These are phyloP conservation scores for Macrocybe gigantea DNA, from an alignment of 768 basidiomycete species.

Conservation along the genomic window DNA sequence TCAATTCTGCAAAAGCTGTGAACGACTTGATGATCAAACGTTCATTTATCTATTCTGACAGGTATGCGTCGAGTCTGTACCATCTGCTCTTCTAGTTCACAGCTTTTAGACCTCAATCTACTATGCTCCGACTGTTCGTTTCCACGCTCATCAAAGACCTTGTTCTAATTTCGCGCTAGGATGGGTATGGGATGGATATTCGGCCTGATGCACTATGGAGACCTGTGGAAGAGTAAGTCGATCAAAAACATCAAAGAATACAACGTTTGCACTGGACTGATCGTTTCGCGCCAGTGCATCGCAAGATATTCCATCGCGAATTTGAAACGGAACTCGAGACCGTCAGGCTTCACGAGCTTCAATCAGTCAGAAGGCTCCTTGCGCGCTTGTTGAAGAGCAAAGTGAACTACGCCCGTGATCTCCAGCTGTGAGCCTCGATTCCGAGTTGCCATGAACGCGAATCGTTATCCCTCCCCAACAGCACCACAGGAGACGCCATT, in stretches of 20 bases:
- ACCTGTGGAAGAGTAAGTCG: neutral
- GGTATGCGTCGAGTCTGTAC: neutral
- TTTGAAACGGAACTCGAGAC: neutral
- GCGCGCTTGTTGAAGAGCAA: neutral
- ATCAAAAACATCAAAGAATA: too few relatives aligned
- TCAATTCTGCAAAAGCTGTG: slow-evolving; percentile 2
- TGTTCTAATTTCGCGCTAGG: neutral
- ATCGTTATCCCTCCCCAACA: too few relatives aligned
- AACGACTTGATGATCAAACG: slow-evolving; percentile 4
- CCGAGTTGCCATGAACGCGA: too few relatives aligned
- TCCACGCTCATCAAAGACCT: neutral
- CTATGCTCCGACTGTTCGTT: slow-evolving; percentile 6
- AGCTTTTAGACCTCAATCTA: neutral
- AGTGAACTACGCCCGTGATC: neutral
- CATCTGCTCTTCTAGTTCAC: neutral
- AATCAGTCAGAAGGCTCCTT: neutral
- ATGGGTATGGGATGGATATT: neutral
- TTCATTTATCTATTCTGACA: slow-evolving; percentile 5
- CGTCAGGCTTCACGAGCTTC: neutral
- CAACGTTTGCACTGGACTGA: too few relatives aligned
- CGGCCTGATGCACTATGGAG: neutral
- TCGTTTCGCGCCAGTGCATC: neutral
- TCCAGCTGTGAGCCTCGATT: neutral
- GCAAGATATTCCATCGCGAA: neutral
- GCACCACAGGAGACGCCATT: neutral